Conservation (phyloP, 2,329 filamentous ascomycete genomes). For the Nothophoma quercina region DNA sequence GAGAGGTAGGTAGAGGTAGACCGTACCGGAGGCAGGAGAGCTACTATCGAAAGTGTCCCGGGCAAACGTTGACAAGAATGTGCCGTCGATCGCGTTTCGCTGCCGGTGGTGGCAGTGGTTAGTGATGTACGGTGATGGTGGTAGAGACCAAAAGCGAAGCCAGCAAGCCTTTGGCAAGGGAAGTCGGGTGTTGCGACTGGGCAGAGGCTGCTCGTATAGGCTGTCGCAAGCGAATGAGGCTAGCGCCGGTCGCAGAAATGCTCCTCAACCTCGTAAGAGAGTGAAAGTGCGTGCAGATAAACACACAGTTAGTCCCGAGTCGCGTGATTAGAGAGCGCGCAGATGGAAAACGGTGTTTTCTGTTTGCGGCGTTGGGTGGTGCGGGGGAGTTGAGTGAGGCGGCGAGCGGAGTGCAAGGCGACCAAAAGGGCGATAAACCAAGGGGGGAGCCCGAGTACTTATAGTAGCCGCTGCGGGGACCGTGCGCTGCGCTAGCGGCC, state of each 20-base stretch:
- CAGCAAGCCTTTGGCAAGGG: constrained; percentile 52
- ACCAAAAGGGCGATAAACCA: constrained; percentile 37
- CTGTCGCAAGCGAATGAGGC: constrained; percentile 38
- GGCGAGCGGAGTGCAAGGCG: constrained; percentile 37
- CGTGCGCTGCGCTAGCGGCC: constrained; percentile 22
- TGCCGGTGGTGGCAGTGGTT: constrained; percentile 35
- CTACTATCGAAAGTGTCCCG: constrained; percentile 99
- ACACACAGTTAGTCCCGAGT: constrained; percentile 31
- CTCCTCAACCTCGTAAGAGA: constrained; percentile 38
- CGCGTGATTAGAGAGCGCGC: constrained; percentile 44
- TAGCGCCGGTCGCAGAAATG: constrained; percentile 42
- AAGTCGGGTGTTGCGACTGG: constrained; percentile 32
- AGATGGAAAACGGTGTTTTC: constrained; percentile 36
- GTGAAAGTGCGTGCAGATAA: constrained; percentile 38
- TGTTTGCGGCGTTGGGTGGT: constrained; percentile 37
- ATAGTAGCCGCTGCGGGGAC: constrained; percentile 25
- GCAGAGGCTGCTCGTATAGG: constrained; percentile 37
- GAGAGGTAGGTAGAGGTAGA: constrained; percentile 30
- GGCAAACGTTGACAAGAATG: constrained; percentile 58
- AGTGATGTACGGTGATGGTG: constrained; percentile 33
- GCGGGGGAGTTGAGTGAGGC: constrained; percentile 36
- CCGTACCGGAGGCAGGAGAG: constrained; percentile 78
- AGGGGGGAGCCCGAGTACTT: constrained; percentile 34
- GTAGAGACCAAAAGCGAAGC: constrained; percentile 51
- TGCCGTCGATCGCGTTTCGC: constrained; percentile 33